A percentile compares a stretch with the other conserved stretches of the same genome.
Evolutionary conservation across 2,329 filamentous ascomycete genomes (phyloP).

Genomic region (Thermoascus crustaceus): DNA sequence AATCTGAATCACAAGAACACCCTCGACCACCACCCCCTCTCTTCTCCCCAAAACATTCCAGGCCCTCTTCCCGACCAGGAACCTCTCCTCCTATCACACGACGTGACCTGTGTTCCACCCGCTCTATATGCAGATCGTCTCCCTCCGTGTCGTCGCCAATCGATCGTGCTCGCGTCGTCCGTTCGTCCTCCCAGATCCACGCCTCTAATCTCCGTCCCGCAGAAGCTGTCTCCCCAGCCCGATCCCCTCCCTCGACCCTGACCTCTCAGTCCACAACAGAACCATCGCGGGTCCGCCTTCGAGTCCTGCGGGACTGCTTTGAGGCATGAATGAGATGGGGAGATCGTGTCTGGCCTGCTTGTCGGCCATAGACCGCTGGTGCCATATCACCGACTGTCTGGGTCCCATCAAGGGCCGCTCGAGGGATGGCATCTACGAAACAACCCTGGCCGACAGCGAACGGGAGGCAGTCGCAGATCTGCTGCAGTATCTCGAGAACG

Average conservation of each 20-base stretch:
- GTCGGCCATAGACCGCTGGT: slow-evolving; percentile 35
- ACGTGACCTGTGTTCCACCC: slow-evolving; percentile 17
- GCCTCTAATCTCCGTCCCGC: slow-evolving; percentile 3
- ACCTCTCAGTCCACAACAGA: slow-evolving; percentile 3
- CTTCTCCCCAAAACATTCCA: slow-evolving; percentile 5
- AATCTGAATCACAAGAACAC: slow-evolving; percentile 10
- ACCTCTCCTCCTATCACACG: slow-evolving; percentile 18
- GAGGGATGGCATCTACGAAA: slow-evolving; percentile 75
- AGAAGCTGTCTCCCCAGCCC: slow-evolving; percentile 1
- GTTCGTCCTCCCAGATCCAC: neutral
- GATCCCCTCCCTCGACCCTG: slow-evolving; percentile 4
- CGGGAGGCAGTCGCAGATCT: slow-evolving; percentile 94
- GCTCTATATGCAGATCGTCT: slow-evolving; percentile 14
- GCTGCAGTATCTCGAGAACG: slow-evolving; percentile 92
- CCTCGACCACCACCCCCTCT: slow-evolving; percentile 4
- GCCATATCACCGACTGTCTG: slow-evolving; percentile 36
- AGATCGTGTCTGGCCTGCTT: slow-evolving; percentile 35
- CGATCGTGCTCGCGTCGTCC: slow-evolving; percentile 5
- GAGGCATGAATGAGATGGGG: slow-evolving; percentile 32
- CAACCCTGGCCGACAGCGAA: slow-evolving; percentile 88
- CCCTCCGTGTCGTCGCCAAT: slow-evolving; percentile 11
- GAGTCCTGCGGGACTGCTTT: slow-evolving; percentile 22
- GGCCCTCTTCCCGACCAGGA: slow-evolving; percentile 2
- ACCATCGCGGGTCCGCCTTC: slow-evolving; percentile 3
- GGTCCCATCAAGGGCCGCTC: slow-evolving; percentile 54